Base-by-base conservation (phyloP, 1,284 basidiomycete species). In the Moniliella sp. region DNA sequence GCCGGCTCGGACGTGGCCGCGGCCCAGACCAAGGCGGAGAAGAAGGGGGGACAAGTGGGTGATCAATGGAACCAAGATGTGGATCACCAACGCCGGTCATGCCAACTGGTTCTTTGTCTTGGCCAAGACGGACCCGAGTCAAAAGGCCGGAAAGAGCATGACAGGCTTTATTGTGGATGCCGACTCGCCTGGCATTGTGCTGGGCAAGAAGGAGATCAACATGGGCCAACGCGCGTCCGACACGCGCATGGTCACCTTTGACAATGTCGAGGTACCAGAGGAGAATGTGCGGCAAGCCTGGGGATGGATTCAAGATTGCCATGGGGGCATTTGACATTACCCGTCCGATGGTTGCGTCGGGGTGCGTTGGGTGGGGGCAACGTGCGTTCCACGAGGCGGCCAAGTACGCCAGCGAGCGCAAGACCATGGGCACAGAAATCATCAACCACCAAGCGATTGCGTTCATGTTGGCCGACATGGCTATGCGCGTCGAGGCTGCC, bases 181-280 rank as follows among this genome's bases (percentile, higher is more conserved):
- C 11, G 63, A 68, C 40, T 49, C 64, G 0, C 56, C 59, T 0
- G 69, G 69, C 4, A 64, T 70, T 35, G 45, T 42, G 5, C 36
- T 64, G 14, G 66, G 66, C 30, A 67, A 65, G 51, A 70, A 70
- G 57, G 65, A 69, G 45, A 64, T 70, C 45, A 70, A 70, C 56
- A 69, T 70, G 68, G 69, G 68, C 28, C 69, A 70, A 48, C 61
- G 68, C 5, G 67, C 66, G 42, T 67, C 66, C 1, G 68, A 70
- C 46, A 70, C 68, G 4, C 60, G 68, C 15, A 66, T 67, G 63
- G 65, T 70, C 37, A 68, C 65, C 2, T 69, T 70, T 40, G 65
- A 66, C 43, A 62, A 67, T 37, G 66, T 67, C n/a, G 61, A 61
- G 4, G 61, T 67, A 3, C 65, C 66, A 0, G 55, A 59, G 31